phyloP scores from a whole-genome alignment of 305 asterid genomes.

The Fraxinus ornus region DNA sequence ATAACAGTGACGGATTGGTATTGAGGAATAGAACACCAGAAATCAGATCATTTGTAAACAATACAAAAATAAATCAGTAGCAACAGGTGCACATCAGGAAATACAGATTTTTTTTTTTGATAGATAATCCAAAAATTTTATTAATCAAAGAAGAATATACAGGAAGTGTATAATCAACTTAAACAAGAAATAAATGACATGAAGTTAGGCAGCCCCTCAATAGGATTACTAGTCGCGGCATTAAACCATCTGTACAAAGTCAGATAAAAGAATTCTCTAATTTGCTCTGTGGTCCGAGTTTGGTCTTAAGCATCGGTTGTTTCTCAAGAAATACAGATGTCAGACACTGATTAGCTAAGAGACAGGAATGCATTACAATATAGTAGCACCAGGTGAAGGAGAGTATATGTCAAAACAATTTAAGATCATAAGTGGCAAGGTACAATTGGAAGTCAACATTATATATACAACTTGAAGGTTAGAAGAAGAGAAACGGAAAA shows the following conservation, averaged over 20 bases:
- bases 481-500: not conserved
- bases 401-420: not conserved
- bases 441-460: not conserved
- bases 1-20: not conserved
- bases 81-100: not conserved
- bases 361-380: not conserved
- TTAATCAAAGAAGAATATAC: no score
- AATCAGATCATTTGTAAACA: not conserved
- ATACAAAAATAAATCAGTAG: not conserved
- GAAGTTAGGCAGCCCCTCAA: no score
- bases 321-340: not conserved
- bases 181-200: no score
- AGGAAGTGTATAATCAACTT: no score
- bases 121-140: no score
- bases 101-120: no score
- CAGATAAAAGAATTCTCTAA: no score
- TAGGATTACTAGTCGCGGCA: no score
- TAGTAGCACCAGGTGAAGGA: not conserved
- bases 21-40: not conserved
- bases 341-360: conserved; percentile 1
- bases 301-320: no score
- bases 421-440: conserved; percentile 9
- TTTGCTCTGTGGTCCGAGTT: no score
- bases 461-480: not conserved
- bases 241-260: no score